Conservation (phyloP, 495 filamentous ascomycete genomes). For the Penicillium cosmopolitanum region DNA sequence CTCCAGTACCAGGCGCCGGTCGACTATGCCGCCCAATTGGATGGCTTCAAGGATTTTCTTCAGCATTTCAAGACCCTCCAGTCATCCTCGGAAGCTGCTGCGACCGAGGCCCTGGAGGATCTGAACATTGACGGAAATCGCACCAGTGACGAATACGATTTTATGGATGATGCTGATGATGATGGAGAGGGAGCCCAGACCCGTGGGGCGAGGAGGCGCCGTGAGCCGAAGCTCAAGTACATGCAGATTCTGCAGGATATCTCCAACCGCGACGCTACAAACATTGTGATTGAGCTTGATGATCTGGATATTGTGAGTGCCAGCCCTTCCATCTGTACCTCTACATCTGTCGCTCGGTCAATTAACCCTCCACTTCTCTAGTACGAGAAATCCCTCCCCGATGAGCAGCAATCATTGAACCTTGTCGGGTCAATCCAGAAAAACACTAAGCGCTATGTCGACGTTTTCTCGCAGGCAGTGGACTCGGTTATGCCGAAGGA, state of each 20-base stretch:
- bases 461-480: constrained; percentile 84
- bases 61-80: constrained; percentile 82
- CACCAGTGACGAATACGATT: constrained; percentile 91
- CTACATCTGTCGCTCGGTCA: neutral
- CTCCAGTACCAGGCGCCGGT: constrained; percentile 73
- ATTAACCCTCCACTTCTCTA: constrained; percentile 35
- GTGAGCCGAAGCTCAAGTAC: constrained; percentile 79
- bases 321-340: neutral
- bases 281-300: constrained; percentile 86
- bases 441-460: constrained; percentile 95
- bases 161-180: constrained; percentile 86
- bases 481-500: constrained; percentile 85
- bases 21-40: constrained; percentile 85
- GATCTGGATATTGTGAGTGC: constrained; percentile 74
- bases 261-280: constrained; percentile 71
- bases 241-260: constrained; percentile 87
- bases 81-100: constrained; percentile 67
- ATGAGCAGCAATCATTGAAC: constrained; percentile 61
- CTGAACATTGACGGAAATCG: constrained; percentile 87
- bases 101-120: constrained; percentile 74
- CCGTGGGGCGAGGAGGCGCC: constrained; percentile 41
- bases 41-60: constrained; percentile 86
- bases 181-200: constrained; percentile 51
- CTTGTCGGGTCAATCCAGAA: constrained; percentile 83
- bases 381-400: constrained; percentile 72